phyloP scores from a whole-genome alignment of 176 grass and related monocot genomes.

The Chrysopogon serrulatus region DNA sequence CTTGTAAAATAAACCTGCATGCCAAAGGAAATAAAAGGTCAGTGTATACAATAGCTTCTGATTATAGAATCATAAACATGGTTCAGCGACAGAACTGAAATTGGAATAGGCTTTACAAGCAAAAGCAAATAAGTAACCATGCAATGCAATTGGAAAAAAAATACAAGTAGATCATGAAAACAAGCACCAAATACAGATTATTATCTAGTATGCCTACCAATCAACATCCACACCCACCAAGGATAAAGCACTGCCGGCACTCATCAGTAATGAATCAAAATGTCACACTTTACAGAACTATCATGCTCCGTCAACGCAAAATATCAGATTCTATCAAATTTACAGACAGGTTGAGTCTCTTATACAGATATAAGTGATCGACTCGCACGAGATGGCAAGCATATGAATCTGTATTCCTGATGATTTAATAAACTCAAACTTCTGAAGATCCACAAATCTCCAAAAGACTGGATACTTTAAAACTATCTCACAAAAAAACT shows the following conservation, averaged over 20 bases:
- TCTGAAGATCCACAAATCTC: neutral
- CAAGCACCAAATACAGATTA: neutral
- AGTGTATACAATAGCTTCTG: neutral
- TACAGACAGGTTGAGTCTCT: neutral
- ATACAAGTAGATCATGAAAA: neutral
- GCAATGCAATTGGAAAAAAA: neutral
- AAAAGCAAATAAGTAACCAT: conserved; percentile 19
- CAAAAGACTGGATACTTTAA: neutral
- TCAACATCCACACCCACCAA: neutral
- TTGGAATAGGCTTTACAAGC: neutral
- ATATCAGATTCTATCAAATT: neutral
- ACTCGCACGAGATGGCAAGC: neutral
- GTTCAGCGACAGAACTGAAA: neutral
- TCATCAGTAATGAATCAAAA: neutral
- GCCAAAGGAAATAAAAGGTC: conserved; percentile 15
- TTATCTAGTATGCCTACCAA: neutral
- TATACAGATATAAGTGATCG: neutral
- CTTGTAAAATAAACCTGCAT: conserved; percentile 84
- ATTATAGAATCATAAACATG: conserved; percentile 6
- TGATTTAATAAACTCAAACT: neutral
- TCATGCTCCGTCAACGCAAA: neutral
- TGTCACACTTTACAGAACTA: neutral
- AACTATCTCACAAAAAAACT: neutral
- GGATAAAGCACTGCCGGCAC: neutral
- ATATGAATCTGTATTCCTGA: neutral